Base-by-base conservation (phyloP, 345 rosid genomes). In the Tarenaya hassleriana region DNA sequence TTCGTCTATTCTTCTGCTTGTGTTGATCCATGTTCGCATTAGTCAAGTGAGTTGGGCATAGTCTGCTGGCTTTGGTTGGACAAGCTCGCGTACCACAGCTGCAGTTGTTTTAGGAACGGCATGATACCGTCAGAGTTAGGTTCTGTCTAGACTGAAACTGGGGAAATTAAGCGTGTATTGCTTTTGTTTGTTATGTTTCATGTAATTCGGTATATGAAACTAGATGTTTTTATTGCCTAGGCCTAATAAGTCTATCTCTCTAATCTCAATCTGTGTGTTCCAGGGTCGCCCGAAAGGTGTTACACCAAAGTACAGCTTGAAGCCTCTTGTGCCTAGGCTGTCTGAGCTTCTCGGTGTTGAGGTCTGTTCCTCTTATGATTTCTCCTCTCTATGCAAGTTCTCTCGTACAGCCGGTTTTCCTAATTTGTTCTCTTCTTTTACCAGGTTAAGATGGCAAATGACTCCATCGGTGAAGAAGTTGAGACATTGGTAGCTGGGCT, bases 221-320 rank as follows among this genome's bases (percentile, higher is more conserved):
- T 5, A 24, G 29, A n/a, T n/a, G 29, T 5, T 24, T 24, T 24
- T 5, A 24, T n/a, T n/a, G n/a, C n/a, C n/a, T n/a, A n/a, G n/a
- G n/a, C n/a, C n/a, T n/a, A n/a, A n/a, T n/a, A n/a, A n/a, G n/a
- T n/a, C 29, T 24, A 2, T 20, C 14, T 50, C 3, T 56, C 60
- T 65, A 43, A 52, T 58, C 13, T 40, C 16, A 9, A 24, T 2
- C 14, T 57, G 20, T n/a, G 16, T 66, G 27, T 59, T 68, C 58
- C 73, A 90, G 97, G 97, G 97, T 16, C 75, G 94, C 35, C 97
- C 97, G 0, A 86, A 82, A 69, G 94, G 94, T 48, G 94, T 90
- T 45, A 86, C 96, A 14, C 97, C 94, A 10, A 90, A 90, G 47
- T 86, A 50, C 79, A 86, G 97, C 73, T 74, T 90, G 74, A 91